Conservation (phyloP, 2,329 filamentous ascomycete genomes). For the Aphanocladium album region DNA sequence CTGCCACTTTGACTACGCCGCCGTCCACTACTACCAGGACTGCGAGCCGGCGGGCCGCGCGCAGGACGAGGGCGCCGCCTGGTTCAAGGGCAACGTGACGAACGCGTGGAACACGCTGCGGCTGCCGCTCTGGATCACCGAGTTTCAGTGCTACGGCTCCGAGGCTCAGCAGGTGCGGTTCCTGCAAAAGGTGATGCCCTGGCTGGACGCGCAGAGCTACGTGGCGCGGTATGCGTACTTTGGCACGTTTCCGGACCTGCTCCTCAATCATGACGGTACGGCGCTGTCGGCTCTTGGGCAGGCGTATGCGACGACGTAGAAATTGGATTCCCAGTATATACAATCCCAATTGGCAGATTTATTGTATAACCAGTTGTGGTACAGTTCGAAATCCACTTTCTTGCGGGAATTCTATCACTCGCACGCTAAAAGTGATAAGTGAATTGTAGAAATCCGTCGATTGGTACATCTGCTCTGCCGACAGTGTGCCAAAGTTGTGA, state of each 20-base stretch:
- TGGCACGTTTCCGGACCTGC: not conserved
- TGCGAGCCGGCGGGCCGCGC: not conserved
- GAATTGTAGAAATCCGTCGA: too few species aligned
- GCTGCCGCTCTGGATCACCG: not conserved
- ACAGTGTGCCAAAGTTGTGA: too few species aligned
- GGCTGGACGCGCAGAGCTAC: not conserved
- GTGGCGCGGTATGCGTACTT: slow-evolving; percentile 1
- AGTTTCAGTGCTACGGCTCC: not conserved
- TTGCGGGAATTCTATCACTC: too few species aligned
- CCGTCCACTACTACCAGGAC: slow-evolving; percentile 4
- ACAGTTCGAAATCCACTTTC: too few species aligned
- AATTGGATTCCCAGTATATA: not conserved
- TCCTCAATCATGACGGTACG: not conserved
- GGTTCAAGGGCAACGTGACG: slow-evolving; percentile 1
- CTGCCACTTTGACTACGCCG: slow-evolving; percentile 1
- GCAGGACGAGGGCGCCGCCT: not conserved
- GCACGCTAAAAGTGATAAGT: too few species aligned
- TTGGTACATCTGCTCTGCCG: too few species aligned
- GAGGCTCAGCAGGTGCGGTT: not conserved
- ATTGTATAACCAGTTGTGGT: too few species aligned
- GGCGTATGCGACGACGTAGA: not conserved
- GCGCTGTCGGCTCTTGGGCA: not conserved
- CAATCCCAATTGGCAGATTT: too few species aligned
- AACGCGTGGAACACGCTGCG: not conserved
- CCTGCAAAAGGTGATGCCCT: not conserved